phyloP scores from a whole-genome alignment of 345 rosid species.

The Arabidopsis suecica region DNA sequence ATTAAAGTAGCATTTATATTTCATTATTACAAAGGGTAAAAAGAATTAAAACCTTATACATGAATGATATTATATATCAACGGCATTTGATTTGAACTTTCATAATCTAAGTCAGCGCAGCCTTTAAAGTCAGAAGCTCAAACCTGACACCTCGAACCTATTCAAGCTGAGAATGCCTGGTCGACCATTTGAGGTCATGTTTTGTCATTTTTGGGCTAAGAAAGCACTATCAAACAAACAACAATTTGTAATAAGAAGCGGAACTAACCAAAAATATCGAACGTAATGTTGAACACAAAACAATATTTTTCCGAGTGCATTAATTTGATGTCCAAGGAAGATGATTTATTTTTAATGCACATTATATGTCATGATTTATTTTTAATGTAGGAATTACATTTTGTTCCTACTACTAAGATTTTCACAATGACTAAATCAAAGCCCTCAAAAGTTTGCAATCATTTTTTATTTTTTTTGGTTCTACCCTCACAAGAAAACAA shows the following conservation, averaged over 20 bases:
- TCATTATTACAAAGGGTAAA: no score
- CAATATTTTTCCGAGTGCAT: neutral
- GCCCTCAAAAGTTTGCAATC: neutral
- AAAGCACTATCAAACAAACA: neutral
- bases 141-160: neutral
- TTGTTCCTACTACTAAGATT: no score
- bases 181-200: neutral
- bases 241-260: neutral
- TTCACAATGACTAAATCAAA: no score
- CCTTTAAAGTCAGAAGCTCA: neutral
- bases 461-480: neutral
- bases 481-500: neutral
- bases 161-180: neutral
- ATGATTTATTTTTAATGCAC: no score
- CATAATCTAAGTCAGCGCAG: neutral
- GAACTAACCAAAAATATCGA: neutral
- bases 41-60: neutral
- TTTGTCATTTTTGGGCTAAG: neutral
- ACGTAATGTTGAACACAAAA: neutral
- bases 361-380: no score
- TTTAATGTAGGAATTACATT: no score
- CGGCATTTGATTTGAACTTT: neutral
- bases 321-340: neutral
- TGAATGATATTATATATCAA: neutral
- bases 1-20: neutral